phyloP scores from a whole-genome alignment of 805 yeast genomes.

The Sungouiozyma ichnusensis region DNA sequence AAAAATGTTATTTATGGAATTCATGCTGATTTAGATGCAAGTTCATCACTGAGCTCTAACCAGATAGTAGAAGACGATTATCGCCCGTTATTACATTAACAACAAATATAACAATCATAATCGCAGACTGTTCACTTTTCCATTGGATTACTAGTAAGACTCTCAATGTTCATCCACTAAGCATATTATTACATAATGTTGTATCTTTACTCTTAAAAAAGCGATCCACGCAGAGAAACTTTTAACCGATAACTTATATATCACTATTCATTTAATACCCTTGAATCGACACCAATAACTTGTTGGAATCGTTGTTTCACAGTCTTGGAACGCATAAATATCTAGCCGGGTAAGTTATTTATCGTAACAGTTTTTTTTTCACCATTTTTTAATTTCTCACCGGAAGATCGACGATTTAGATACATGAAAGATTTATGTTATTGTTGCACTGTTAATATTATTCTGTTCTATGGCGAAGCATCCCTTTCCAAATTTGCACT shows the following conservation, averaged over 20 bases:
- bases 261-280: too few species aligned
- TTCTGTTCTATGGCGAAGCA: neutral
- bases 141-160: too few species aligned
- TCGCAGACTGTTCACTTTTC: neutral
- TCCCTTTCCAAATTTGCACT: neutral
- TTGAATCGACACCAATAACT: too few species aligned
- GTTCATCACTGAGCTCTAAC: neutral
- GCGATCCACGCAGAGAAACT: too few species aligned
- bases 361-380: neutral
- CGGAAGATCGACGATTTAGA: neutral
- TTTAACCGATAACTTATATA: too few species aligned
- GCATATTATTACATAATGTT: neutral
- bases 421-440: neutral
- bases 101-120: neutral
- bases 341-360: neutral
- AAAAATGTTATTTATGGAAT: slow-evolving; percentile 46
- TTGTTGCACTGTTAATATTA: neutral
- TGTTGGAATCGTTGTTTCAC: too few species aligned
- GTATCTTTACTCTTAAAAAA: too few species aligned
- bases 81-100: neutral
- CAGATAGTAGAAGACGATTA: neutral
- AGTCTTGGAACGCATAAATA: neutral
- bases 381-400: neutral
- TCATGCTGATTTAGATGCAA: slow-evolving; percentile 14
- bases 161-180: too few species aligned